Evolutionary conservation across 2,329 filamentous ascomycete genomes (phyloP).

Genomic region (Talaromyces sp.): DNA sequence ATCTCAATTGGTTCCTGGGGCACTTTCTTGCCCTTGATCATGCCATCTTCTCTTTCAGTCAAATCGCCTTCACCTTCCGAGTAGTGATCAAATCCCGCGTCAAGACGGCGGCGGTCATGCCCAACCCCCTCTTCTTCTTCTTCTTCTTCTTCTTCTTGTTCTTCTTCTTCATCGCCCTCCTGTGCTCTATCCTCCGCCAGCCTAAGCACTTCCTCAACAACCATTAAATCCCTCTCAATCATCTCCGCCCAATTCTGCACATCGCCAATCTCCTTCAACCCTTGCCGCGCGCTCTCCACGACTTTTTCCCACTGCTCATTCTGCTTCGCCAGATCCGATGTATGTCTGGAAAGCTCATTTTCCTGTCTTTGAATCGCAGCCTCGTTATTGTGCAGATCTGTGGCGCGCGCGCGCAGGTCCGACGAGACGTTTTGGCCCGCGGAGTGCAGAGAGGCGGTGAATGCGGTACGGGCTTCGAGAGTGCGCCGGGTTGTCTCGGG

Average conservation of each 20-base stretch:
- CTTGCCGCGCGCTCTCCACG: constrained; percentile 50
- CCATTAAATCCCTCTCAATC: constrained; percentile 48
- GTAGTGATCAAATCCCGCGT: neutral
- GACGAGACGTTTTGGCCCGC: constrained; percentile 47
- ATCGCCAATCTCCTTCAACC: constrained; percentile 60
- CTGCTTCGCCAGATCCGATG: constrained; percentile 48
- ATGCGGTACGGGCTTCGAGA: constrained; percentile 40
- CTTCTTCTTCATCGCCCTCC: constrained; percentile 4
- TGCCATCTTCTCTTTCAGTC: constrained; percentile 8
- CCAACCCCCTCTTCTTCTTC: neutral
- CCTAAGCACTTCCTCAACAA: constrained; percentile 40
- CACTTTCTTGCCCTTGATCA: constrained; percentile 5
- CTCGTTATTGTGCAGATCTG: constrained; percentile 54
- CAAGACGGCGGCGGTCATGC: neutral
- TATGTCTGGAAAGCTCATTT: constrained; percentile 47
- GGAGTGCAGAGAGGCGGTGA: constrained; percentile 40
- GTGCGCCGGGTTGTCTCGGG: constrained; percentile 23
- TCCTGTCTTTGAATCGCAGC: constrained; percentile 54
- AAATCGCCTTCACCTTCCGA: constrained; percentile 6
- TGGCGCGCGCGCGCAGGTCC: constrained; percentile 51
- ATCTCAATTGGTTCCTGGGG: constrained; percentile 5
- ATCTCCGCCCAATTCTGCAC: constrained; percentile 63
- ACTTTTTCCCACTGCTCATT: constrained; percentile 52
- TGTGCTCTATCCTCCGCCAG: constrained; percentile 20
- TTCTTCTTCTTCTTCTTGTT: neutral